Evolutionary conservation across 495 filamentous ascomycete species (phyloP), one percentile per base, ranked within the genome.

Genomic region (Xylaria scruposa): DNA sequence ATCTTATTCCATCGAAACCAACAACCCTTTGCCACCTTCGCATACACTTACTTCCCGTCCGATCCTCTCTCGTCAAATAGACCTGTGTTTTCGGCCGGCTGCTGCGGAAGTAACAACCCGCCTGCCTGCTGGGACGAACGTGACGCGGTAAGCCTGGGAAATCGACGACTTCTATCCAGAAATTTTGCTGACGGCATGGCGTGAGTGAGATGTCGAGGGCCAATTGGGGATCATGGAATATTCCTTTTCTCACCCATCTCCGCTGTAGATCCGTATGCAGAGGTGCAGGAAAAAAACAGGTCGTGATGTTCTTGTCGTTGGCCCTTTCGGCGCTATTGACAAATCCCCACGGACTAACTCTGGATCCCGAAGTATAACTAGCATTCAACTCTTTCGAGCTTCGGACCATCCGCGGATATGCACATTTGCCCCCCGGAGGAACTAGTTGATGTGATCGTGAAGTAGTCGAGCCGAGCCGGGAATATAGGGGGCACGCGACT

Each of bases 141-240:
- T 38, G 29, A 51, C 44, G 46, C 44, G 63, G 46, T 66, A 66
- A 66, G 63, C 63, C 44, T 66, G 7, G 10, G 6, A 10, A 51
- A 51, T 4, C 36, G 21, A 38, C 19, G 19, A 40, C 49, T 56
- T 56, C 49, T 56, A 38, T 36, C n/a, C 36, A 36, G 19, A 51
- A 26, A 56, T 38, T 26, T 19, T 67, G 65, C 65, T 67, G 65
- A 67, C 65, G 36, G 47, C 49, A 56, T 65, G 40, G 38, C 33
- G 42, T 21, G 29, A 49, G 58, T 60, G 10, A 54, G 36, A 44
- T 26, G 29, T 15, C 17, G 1, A 38, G 36, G 42, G 36, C 65
- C 65, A 67, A 67, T 56, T 10, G 64, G 8, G 24, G 29, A 38
- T 29, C 15, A 6, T 8, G 15, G 2, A 47, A n/a, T 24, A 3